phyloP scores from a whole-genome alignment of 1,139 yeast genomes.

The Schizosaccharomyces versatilis region DNA sequence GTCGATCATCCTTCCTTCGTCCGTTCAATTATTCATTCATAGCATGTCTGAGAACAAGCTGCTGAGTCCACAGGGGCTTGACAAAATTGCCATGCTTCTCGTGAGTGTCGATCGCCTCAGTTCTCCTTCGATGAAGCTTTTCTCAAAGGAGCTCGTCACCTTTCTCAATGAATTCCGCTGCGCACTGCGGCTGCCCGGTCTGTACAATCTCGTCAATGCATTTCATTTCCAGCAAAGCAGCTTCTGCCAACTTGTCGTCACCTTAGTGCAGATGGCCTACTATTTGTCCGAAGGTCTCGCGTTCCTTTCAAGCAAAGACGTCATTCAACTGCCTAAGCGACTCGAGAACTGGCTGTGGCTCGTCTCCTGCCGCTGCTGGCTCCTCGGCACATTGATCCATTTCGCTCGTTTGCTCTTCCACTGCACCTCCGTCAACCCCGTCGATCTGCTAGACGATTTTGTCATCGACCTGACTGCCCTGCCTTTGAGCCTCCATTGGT shows the following conservation, averaged over 20 bases:
- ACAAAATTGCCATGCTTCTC: not conserved
- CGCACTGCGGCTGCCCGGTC: not conserved
- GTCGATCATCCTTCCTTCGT: no score
- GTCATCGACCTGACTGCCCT: not conserved
- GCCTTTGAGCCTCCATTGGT: not conserved
- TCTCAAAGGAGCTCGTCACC: not conserved
- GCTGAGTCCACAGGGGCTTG: not conserved
- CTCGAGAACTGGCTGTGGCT: not conserved
- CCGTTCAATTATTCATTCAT: no score
- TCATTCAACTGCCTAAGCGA: not conserved
- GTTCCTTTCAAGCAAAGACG: conserved; percentile 10
- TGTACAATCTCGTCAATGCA: not conserved
- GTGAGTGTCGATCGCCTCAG: not conserved
- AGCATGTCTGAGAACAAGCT: not conserved
- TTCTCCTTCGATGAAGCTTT: not conserved
- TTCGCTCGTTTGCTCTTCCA: not conserved
- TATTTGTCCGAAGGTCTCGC: conserved; percentile 19
- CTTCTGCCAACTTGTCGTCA: not conserved
- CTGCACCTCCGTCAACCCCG: not conserved
- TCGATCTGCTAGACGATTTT: not conserved
- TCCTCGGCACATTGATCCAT: not conserved
- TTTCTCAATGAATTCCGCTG: not conserved
- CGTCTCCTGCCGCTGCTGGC: not conserved
- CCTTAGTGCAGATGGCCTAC: not conserved
- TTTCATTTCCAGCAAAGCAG: not conserved